Base-by-base conservation (phyloP, 768 basidiomycete genomes). In the Porphyrellus cyaneotinctus region DNA sequence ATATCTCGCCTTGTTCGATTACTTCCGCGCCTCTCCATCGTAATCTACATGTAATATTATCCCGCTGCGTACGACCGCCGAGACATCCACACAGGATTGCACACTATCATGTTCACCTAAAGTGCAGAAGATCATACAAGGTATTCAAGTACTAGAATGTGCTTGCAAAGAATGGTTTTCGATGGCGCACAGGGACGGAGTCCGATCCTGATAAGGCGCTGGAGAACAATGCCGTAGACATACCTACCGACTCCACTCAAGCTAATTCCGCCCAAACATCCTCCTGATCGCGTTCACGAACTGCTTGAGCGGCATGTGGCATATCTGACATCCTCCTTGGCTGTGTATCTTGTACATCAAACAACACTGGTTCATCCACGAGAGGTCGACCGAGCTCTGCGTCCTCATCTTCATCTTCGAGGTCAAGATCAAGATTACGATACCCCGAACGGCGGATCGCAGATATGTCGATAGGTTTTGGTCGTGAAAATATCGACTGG, bases 401-500 rank as follows among this genome's bases (percentile, higher is more conserved):
- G 20, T 71, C 84, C 30, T 74, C 77, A 23, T 87, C 82, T 28
- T 81, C 81, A 7, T 83, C 83, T 26, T 85, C 79, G 45, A 87
- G 72, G 57, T 88, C 91, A 51, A 89, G 75, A 66, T 92, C 89
- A 49, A 89, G 78, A 46, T 72, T 74, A 26, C 50, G 68, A 61
- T 80, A 81, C 11, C 87, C 83, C 13, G 84, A 81, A 42, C 85
- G 72, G 43, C 87, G 80, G 11, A 85, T 80, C 18, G 81, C 75
- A 47, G 82, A 83, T 58, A 92, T 84, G 64, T 92, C 90, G 58
- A 93, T 93, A 3, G 88, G 89, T 59, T 85, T 92, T 17, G 90
- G 90, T 52, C 83, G 81, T 28, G 90, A 82, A 69, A 92, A 93
- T 68, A 93, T 91, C 4, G 89, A 91, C 63, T 91, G 89, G 0